Conservation (phyloP, 2,329 filamentous ascomycete genomes). For the Trichoderma gracile region DNA sequence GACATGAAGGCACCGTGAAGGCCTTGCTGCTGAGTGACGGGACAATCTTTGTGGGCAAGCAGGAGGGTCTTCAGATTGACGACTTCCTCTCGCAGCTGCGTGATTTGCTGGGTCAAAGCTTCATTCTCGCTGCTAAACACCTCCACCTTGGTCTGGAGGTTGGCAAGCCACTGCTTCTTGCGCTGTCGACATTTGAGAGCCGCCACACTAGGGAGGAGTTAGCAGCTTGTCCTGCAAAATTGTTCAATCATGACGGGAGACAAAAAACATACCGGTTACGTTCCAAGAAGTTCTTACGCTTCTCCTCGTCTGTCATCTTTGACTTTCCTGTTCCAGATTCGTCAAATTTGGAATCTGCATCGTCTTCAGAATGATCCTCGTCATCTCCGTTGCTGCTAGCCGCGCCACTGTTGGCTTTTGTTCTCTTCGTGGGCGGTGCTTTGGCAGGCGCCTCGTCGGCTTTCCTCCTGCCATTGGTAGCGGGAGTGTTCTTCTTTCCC, state of each 20-base stretch:
- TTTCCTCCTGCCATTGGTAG: conserved; percentile 73
- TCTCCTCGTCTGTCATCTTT: conserved; percentile 98
- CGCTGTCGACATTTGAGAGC: conserved; percentile 95
- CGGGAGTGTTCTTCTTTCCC: conserved; percentile 63
- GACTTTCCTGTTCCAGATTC: conserved; percentile 56
- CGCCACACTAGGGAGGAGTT: conserved; percentile 68
- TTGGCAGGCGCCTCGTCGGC: conserved; percentile 67
- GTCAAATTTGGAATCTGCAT: conserved; percentile 55
- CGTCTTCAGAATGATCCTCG: conserved; percentile 53
- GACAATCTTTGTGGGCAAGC: conserved; percentile 93
- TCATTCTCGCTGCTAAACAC: conserved; percentile 92
- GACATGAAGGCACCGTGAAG: conserved; percentile 61
- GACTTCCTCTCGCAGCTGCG: conserved; percentile 84
- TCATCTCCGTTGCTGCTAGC: conserved; percentile 34
- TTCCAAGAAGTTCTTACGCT: conserved; percentile 96
- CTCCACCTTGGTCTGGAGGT: conserved; percentile 92
- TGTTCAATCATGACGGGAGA: background rate
- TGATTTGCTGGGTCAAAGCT: conserved; percentile 77
- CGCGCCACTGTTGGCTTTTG: conserved; percentile 50
- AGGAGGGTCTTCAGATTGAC: conserved; percentile 92
- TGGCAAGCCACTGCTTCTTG: conserved; percentile 98
- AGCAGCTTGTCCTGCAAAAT: background rate
- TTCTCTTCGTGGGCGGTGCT: conserved; percentile 67
- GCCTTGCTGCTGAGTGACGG: conserved; percentile 80
- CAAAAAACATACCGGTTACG: conserved; percentile 74